Evolutionary conservation across 2,329 filamentous ascomycete species (phyloP), one percentile per base, ranked within the genome.

Genomic region (Fusarium incarnatum): DNA sequence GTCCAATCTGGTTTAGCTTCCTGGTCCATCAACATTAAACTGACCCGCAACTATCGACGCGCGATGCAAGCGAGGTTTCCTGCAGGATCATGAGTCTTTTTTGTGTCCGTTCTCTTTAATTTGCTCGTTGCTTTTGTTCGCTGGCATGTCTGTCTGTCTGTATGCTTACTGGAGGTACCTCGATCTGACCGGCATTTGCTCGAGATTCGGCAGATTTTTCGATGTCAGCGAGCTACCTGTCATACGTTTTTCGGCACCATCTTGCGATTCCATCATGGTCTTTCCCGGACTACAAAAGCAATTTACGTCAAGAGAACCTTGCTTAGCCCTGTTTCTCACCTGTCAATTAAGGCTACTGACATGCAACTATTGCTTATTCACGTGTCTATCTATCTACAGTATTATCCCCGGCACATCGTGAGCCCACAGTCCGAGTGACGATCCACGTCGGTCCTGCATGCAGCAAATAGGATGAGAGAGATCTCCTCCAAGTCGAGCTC

Each of bases 211-310:
- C 54, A 55, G 28, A 34, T 62, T 40, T 44, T 46, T 60, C 46
- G 40, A 70, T 48, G 47, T 53, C 50, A 42, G 64, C 34, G 50
- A 48, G 54, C 50, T 67, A 61, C 52, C 27, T 46, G 72, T 75
- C 73, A 75, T 75, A 75, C 72, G 64, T 70, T 74, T 71, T 63
- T 22, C 45, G 41, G n/a, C 48, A 34, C 42, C 46, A 32, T 48
- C 34, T 63, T 46, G 42, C 58, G 41, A 67, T 56, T 44, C 46
- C 50, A 60, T 62, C 47, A 32, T 58, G 52, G 60, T 40, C 60
- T 71, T 71, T 58, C 61, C 64, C 42, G 60, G 61, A 61, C 30
- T 44, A 40, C 41, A 45, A 54, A 60, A 41, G 32, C 59, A 54
- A 52, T 53, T 46, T 48, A 46, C 56, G 27, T 34, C 57, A 55